These are phyloP conservation scores for Aspergillus tubingensis DNA, from an alignment of 2,329 filamentous ascomycete species.

Conservation along the genomic window DNA sequence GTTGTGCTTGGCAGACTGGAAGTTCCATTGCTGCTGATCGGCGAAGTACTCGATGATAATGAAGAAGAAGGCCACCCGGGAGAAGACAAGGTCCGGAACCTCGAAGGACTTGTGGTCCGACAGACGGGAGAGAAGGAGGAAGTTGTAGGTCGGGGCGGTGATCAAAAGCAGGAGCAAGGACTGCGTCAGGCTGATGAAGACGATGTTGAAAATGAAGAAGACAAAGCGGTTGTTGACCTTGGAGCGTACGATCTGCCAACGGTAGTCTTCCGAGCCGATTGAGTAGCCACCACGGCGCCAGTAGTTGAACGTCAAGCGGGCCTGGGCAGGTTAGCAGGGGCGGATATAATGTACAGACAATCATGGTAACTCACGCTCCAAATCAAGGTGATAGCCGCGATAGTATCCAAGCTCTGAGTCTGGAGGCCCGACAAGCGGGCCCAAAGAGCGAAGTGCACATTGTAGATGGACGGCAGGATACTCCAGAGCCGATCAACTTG, in stretches of 20 bases:
- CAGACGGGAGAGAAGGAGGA: conserved; percentile 71
- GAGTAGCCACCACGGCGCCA: conserved; percentile 92
- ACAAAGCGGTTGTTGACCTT: conserved; percentile 69
- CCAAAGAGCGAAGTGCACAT: conserved; percentile 82
- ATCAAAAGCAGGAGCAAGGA: conserved; percentile 78
- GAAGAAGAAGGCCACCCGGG: conserved; percentile 57
- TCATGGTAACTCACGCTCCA: conserved; percentile 69
- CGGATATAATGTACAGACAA: not conserved
- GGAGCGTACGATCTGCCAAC: conserved; percentile 77
- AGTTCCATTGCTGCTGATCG: conserved; percentile 92
- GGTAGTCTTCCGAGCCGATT: conserved; percentile 89
- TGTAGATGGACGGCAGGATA: conserved; percentile 82
- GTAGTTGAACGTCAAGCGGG: conserved; percentile 91
- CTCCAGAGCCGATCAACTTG: conserved; percentile 95
- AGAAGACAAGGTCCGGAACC: conserved; percentile 61
- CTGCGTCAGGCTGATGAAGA: conserved; percentile 86
- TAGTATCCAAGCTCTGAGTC: conserved; percentile 69
- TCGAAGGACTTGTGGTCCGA: conserved; percentile 57
- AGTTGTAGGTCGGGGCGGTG: conserved; percentile 78
- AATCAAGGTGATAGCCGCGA: conserved; percentile 67
- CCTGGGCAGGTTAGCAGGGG: conserved; percentile 47
- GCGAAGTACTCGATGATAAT: conserved; percentile 74
- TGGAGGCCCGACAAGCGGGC: conserved; percentile 72
- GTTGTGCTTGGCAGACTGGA: conserved; percentile 74
- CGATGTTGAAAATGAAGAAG: conserved; percentile 83